These are phyloP conservation scores for Clonostachys byssicola DNA, from an alignment of 2,329 filamentous ascomycete genomes.

Conservation along the genomic window DNA sequence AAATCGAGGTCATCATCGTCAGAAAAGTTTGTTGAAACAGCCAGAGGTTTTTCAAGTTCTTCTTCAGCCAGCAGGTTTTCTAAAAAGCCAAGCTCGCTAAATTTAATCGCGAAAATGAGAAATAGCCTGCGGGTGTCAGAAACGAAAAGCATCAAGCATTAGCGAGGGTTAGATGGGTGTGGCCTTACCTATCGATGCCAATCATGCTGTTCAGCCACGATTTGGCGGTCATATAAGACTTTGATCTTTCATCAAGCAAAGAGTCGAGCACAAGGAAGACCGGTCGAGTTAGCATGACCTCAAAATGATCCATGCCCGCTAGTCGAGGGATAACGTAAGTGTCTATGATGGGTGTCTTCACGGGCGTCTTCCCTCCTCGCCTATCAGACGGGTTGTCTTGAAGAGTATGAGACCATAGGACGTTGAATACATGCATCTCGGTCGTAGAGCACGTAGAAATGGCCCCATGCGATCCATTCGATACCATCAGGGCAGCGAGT, in stretches of 20 bases:
- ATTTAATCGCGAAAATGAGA: slow-evolving; percentile 53
- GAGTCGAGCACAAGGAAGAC: slow-evolving; percentile 79
- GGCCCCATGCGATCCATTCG: slow-evolving; percentile 3
- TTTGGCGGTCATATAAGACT: slow-evolving; percentile 71
- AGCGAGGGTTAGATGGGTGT: background rate
- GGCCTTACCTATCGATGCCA: slow-evolving; percentile 56
- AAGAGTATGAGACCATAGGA: slow-evolving; percentile 78
- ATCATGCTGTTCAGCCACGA: slow-evolving; percentile 72
- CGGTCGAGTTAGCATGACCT: slow-evolving; percentile 74
- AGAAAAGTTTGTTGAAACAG: slow-evolving; percentile 21
- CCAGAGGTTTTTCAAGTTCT: slow-evolving; percentile 6
- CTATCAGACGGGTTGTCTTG: slow-evolving; percentile 54
- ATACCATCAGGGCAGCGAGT: slow-evolving; percentile 65
- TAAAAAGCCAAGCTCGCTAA: slow-evolving; percentile 52
- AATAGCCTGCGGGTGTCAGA: slow-evolving; percentile 43
- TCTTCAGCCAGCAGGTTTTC: slow-evolving; percentile 3
- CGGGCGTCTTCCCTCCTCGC: slow-evolving; percentile 39
- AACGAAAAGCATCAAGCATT: background rate
- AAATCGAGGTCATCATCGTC: slow-evolving; percentile 69
- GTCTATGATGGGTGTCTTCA: slow-evolving; percentile 33
- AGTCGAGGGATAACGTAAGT: slow-evolving; percentile 30
- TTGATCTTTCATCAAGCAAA: slow-evolving; percentile 66
- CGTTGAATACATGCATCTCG: slow-evolving; percentile 63
- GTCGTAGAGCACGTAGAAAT: slow-evolving; percentile 41
- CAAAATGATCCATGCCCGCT: slow-evolving; percentile 57